These are phyloP conservation scores for Myxozyma melibiosi DNA, from an alignment of 805 yeast species.

Conservation along the genomic window DNA sequence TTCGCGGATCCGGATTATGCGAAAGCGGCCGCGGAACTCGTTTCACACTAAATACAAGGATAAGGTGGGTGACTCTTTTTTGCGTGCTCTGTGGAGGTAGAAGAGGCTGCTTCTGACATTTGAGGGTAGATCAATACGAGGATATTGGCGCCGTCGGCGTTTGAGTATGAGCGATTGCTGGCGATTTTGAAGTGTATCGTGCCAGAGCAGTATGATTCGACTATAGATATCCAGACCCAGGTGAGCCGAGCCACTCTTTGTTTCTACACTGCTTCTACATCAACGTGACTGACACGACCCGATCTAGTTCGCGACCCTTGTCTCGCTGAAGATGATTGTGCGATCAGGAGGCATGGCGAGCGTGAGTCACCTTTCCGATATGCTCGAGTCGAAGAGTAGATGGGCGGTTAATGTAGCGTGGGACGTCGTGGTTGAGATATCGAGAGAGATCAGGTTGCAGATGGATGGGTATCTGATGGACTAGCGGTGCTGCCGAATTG, in stretches of 20 bases:
- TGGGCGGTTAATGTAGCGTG: constrained; percentile 81
- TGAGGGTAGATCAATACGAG: constrained; percentile 53
- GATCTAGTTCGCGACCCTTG: constrained; percentile 61
- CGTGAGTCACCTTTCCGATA: constrained; percentile 44
- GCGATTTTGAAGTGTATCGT: constrained; percentile 78
- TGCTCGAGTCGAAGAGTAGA: constrained; percentile 64
- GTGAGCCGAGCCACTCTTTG: constrained; percentile 34
- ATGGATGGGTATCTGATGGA: constrained; percentile 62
- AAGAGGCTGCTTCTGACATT: too few relatives aligned
- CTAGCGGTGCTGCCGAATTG: constrained; percentile 5
- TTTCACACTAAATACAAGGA: constrained; percentile 8
- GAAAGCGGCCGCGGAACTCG: constrained; percentile 10
- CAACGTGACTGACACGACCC: neutral
- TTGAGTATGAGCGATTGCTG: constrained; percentile 74
- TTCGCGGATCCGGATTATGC: constrained; percentile 57
- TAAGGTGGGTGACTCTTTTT: constrained; percentile 8
- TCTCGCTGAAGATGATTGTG: constrained; percentile 54
- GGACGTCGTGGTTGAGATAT: constrained; percentile 60
- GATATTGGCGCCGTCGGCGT: constrained; percentile 68
- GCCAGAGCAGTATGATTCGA: constrained; percentile 43
- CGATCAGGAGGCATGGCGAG: constrained; percentile 42
- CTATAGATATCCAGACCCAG: constrained; percentile 38
- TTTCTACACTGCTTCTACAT: neutral
- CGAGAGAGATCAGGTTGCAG: constrained; percentile 66
- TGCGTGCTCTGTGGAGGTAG: too few relatives aligned